Evolutionary conservation across 192 early-diverging fungal species (phyloP), one percentile per base, ranked within the genome.

Genomic region (Phycomyces nitens): DNA sequence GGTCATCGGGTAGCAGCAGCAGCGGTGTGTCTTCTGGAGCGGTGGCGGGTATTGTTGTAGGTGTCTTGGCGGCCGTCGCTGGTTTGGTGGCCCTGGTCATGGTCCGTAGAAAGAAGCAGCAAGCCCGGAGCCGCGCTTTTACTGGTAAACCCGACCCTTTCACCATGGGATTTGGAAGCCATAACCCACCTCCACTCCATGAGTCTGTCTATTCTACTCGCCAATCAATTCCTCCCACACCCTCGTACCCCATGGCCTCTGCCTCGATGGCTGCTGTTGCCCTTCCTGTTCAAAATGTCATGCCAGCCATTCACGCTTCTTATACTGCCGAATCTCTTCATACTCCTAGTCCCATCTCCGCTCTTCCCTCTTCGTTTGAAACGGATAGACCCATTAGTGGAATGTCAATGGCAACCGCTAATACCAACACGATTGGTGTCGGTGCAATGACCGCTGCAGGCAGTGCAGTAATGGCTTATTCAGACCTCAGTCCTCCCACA

Each of bases 151-250:
- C 41, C 23, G 71, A 73, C 58, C 71, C 71, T 10, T 73, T 73
- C 42, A 68, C 65, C 29, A 73, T 73, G 71, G 71, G 71, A 4
- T 73, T 67, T 41, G 71, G 65, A 8, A 67, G 61, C 54, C 53
- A 63, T 15, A 42, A 63, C 40, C 24, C 44, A 62, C 54, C 51
- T 52, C 61, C 8, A 23, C 62, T 29, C 29, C 29, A 34, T 34
- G 29, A 34, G 7, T 34, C 41, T 3, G 20, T 22, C 42, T 24
- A 27, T 29, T 20, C 18, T 20, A 2, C 2, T 24, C 10, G 49
- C 53, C 26, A 40, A 61, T 27, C 26, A 41, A 26, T 21, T 42
- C 11, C 58, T 43, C 27, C 41, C 14, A 2, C 44, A 40, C 14
- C 21, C 59, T 26, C 59, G 47, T 29, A 60, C 29, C 42, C 23